Conservation (phyloP, 768 basidiomycete genomes). For the Tylopilus rubrobrunneus region DNA sequence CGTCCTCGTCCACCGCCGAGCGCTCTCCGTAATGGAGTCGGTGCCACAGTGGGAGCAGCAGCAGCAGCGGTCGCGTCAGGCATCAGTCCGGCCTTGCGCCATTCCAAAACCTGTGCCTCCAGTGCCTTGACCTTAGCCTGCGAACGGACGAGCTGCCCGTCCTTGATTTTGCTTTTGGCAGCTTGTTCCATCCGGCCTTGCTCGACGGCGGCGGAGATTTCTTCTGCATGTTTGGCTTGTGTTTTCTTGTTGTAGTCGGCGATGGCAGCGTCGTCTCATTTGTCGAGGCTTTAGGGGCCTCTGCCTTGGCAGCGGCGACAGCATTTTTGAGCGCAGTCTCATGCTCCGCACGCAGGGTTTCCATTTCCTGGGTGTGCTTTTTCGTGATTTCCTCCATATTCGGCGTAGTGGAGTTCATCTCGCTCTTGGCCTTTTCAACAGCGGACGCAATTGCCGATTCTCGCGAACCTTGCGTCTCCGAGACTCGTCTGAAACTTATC, state of each 20-base stretch:
- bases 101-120: constrained; percentile 58
- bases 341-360: constrained; percentile 52
- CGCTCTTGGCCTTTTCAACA: constrained; percentile 51
- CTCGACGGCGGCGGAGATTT: constrained; percentile 64
- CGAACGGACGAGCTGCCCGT: constrained; percentile 58
- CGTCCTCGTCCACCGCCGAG: no score
- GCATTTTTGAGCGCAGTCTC: constrained; percentile 48
- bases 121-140: constrained; percentile 65
- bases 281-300: constrained; percentile 23
- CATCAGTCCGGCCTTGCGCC: constrained; percentile 47
- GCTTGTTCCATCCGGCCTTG: constrained; percentile 61
- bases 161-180: constrained; percentile 66
- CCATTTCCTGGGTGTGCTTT: constrained; percentile 59
- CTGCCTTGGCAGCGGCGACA: constrained; percentile 41
- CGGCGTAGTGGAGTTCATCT: constrained; percentile 31
- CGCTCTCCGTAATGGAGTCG: no score
- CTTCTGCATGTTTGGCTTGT: constrained; percentile 46
- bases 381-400: constrained; percentile 39
- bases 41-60: constrained; percentile 20
- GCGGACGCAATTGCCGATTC: constrained; percentile 52
- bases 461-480: constrained; percentile 49
- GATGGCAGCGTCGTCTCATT: constrained; percentile 42
- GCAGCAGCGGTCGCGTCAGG: constrained; percentile 34
- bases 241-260: constrained; percentile 45
- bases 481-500: constrained; percentile 59